Base-by-base conservation (phyloP, 2,329 filamentous ascomycete genomes). In the Biscogniauxia sp. region DNA sequence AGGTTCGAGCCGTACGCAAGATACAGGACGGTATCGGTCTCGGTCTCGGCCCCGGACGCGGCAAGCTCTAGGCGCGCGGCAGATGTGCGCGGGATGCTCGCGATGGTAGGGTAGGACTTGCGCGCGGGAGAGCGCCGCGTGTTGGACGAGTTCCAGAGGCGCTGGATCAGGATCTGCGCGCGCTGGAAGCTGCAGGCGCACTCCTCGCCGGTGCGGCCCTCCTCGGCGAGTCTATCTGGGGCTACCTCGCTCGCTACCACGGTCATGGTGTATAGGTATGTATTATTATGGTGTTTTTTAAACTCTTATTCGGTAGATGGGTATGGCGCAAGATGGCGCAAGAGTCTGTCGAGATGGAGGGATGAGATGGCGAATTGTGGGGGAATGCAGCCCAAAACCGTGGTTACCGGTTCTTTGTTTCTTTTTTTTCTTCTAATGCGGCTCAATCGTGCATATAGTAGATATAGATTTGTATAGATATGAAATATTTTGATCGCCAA, bases 1-100 rank as follows among this genome's bases (percentile, higher is more conserved):
- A 98, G 84, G 74, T 98, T 98, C 56, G 93, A 97, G 67, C 94
- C 95, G 73, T 97, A 98, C 11, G 93, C 94, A 20, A 94, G 85
- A 74, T 94, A 94, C 56, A 93, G 83, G 25, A 93, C 81, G 1
- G 89, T 90, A 32, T 67, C 54, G 51, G 72, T 62, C 51, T 68
- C 55, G 15, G 64, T 32, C 15, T 59, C 52, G 11, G 67, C 62
- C 28, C 6, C 28, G 28, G 28, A 2, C 28, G 69, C 69, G 13
- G 73, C 70, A 55, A 69, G 73, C 15, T 74, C 72, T n/a, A 81
- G 74, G 17, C 79, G 78, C 15, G 72, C 68, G 23, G 66, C 63
- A 2, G 77, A 73, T 2, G 76, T 81, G 26, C 63, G 71, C 0
- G 75, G 77, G 51, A 79, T 74, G 53, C 69, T 72, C 1, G 72